Evolutionary conservation across 345 rosid species (phyloP).

Genomic region (Reutealis trisperma): DNA sequence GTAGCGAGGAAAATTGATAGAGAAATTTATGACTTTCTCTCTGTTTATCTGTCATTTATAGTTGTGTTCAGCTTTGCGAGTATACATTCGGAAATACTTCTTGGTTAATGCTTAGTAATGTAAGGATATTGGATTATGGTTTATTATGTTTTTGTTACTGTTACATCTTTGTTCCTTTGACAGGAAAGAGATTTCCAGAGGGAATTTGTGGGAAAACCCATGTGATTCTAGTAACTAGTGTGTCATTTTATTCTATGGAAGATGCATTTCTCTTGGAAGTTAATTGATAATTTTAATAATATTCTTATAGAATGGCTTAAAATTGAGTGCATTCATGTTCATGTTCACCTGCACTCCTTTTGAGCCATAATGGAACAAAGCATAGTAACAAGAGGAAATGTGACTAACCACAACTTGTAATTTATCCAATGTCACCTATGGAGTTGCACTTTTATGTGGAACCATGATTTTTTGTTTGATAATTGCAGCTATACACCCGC

Average conservation of each 20-base stretch:
- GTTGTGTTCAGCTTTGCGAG: neutral
- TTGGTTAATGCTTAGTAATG: neutral
- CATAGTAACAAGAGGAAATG: too few species aligned
- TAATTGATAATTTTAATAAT: neutral
- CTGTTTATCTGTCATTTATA: neutral
- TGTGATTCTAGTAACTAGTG: neutral
- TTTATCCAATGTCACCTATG: neutral
- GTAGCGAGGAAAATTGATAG: neutral
- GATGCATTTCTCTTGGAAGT: neutral
- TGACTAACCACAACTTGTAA: neutral
- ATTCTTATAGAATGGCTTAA: neutral
- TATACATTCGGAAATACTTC: neutral
- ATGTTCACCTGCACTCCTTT: too few species aligned
- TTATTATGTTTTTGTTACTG: neutral
- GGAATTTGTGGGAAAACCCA: neutral
- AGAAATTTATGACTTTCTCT: neutral
- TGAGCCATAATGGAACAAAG: too few species aligned
- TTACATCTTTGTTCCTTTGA: neutral
- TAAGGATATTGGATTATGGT: neutral
- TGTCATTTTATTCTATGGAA: neutral
- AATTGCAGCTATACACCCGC: slow-evolving; percentile 58
- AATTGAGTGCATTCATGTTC: neutral
- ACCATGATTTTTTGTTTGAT: neutral
- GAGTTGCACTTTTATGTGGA: neutral
- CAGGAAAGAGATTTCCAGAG: neutral